phyloP scores from a whole-genome alignment of 306 rosid species.

The Medicago ruthenica region DNA sequence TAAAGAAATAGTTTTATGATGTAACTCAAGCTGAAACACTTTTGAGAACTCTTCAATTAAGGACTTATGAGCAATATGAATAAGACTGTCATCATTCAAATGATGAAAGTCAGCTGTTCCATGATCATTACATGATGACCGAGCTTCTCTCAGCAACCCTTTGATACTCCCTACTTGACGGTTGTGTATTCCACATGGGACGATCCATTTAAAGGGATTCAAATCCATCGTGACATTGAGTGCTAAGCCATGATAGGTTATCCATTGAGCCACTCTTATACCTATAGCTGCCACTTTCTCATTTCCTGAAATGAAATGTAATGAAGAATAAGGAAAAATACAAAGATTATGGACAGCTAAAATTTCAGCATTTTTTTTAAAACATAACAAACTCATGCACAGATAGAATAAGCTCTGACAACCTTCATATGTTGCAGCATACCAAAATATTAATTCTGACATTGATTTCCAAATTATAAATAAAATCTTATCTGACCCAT shows the following conservation, averaged over 20 bases:
- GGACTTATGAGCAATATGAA: constrained; percentile 56
- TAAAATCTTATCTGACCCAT: constrained; percentile 6
- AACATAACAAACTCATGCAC: neutral
- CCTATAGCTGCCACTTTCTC: constrained; percentile 85
- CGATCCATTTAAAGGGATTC: constrained; percentile 64
- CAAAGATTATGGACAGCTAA: neutral
- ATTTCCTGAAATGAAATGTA: constrained; percentile 54
- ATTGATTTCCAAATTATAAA: neutral
- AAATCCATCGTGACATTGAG: constrained; percentile 73
- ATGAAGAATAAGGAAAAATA: constrained; percentile 28
- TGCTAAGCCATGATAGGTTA: constrained; percentile 78
- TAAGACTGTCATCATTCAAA: constrained; percentile 49
- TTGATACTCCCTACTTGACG: constrained; percentile 72
- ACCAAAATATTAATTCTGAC: constrained; percentile 2
- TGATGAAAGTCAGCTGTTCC: constrained; percentile 29
- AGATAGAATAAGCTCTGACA: neutral
- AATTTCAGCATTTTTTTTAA: constrained; percentile 8
- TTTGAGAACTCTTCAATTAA: constrained; percentile 67
- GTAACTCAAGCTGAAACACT: constrained; percentile 60
- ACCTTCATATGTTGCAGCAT: constrained; percentile 16
- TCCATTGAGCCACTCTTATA: constrained; percentile 66
- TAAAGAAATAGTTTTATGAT: constrained; percentile 43
- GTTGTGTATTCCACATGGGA: constrained; percentile 75
- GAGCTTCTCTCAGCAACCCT: constrained; percentile 51
- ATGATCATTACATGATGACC: constrained; percentile 17